A percentile compares a stretch with the other conserved stretches of the same genome.
phyloP scores from a whole-genome alignment of 768 basidiomycete genomes.

The Saitozyma podzolica region DNA sequence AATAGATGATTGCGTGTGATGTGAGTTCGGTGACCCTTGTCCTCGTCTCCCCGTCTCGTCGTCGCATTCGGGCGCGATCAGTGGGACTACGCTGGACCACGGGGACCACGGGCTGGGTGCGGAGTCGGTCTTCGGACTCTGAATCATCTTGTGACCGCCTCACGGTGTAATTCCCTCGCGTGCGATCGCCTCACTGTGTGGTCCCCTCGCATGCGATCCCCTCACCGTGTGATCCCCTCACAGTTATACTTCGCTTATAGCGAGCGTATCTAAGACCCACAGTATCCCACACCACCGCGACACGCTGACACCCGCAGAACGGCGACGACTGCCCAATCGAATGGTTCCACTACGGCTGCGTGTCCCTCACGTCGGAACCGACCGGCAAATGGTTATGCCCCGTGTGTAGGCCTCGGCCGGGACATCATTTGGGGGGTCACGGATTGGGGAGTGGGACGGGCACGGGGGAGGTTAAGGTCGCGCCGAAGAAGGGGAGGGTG shows the following conservation, averaged over 20 bases:
- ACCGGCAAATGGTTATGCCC: conserved; percentile 48
- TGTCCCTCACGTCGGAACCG: conserved; percentile 33
- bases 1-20: conserved; percentile 50
- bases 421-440: conserved; percentile 5
- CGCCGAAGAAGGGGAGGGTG: conserved; percentile 6
- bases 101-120: no score
- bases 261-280: no score
- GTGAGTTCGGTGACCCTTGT: conserved; percentile 21
- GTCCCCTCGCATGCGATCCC: no score
- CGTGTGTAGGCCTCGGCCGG: conserved; percentile 35
- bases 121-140: no score
- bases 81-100: background rate
- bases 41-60: background rate
- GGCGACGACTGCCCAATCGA: conserved; percentile 46
- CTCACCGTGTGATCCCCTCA: no score
- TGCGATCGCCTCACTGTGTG: no score
- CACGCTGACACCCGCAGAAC: conserved; percentile 32
- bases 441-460: background rate
- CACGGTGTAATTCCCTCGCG: no score
- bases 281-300: no score
- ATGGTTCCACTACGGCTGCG: conserved; percentile 50
- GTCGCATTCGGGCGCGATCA: background rate
- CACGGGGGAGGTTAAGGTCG: background rate
- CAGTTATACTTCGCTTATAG: no score
- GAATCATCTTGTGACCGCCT: no score